Base-by-base conservation (phyloP, 306 rosid genomes). In the Coriaria nepalensis region DNA sequence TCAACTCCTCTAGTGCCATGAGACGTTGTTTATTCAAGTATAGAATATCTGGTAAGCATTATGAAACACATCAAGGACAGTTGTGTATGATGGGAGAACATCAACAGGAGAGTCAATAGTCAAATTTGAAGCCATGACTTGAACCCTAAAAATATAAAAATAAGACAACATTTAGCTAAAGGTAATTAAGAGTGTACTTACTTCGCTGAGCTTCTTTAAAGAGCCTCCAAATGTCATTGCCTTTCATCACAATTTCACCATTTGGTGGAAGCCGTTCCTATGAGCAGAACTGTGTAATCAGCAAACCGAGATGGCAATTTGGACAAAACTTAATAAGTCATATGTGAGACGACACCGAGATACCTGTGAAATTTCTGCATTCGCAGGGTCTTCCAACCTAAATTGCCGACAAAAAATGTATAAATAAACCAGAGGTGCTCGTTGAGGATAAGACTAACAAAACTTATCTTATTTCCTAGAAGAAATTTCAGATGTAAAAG, bases 141-240 rank as follows among this genome's bases (percentile, higher is more conserved):
- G 40, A 38, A 54, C 40, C 7, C 15, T 40, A 33, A 15, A 7
- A 52, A 60, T 10, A 4, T 14, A 40, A 47, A 35, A 36, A 9
- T 12, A 52, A 8, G 13, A 41, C 4, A 4, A 4, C 35, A 39
- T 9, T 4, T 35, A 55, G 50, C n/a, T n/a, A n/a, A n/a, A n/a
- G n/a, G n/a, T n/a, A n/a, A n/a, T n/a, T n/a, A n/a, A n/a, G n/a
- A n/a, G n/a, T n/a, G n/a, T 29, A 77, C 73, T 64, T 67, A 87
- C 96, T 87, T 61, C 63, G 86, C 70, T 83, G 94, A 65, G 96
- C 94, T 76, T 80, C 93, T 55, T 58, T 71, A 73, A 87, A 87
- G 55, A 73, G 75, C 49, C 59, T 13, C 94, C 87, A 78, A 68
- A 83, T 64, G 11, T 78, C 70, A 41, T 33, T 56, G 11, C 49